phyloP scores from a whole-genome alignment of 495 filamentous ascomycete genomes.

The Podospora anserina region DNA sequence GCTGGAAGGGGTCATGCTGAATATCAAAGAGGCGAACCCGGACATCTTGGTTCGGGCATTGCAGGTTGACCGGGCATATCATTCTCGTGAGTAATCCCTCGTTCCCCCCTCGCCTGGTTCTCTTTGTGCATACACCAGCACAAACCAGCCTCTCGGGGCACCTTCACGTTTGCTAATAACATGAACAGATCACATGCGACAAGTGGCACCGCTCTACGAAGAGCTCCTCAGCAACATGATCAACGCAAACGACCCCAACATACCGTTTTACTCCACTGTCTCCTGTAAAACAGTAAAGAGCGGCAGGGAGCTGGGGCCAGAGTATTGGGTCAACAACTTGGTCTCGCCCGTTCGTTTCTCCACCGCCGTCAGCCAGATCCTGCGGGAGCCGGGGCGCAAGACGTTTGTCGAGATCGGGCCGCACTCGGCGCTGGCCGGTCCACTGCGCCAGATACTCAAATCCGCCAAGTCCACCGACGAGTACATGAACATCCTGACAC shows the following conservation, averaged over 20 bases:
- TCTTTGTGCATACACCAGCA: no score
- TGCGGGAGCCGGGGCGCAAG: background rate
- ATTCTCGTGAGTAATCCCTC: background rate
- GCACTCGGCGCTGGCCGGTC: background rate
- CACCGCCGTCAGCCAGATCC: background rate
- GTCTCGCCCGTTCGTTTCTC: background rate
- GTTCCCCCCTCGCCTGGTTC: no score
- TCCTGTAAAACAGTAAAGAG: background rate
- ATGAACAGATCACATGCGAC: background rate
- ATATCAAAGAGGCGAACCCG: background rate
- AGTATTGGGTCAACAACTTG: background rate
- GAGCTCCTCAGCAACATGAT: background rate
- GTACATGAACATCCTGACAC: background rate
- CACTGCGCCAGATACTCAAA: background rate
- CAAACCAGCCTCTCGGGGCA: no score
- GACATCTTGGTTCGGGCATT: background rate
- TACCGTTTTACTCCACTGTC: conserved; percentile 1
- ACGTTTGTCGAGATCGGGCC: background rate
- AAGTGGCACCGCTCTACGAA: background rate
- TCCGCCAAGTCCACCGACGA: background rate
- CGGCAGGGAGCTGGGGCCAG: background rate
- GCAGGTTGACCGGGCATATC: background rate
- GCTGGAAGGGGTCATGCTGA: background rate
- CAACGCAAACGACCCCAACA: background rate
- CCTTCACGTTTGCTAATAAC: no score